Evolutionary conservation across 176 grass and related monocot genomes (phyloP), one percentile per base, ranked within the genome.

Genomic region (Typha latifolia): DNA sequence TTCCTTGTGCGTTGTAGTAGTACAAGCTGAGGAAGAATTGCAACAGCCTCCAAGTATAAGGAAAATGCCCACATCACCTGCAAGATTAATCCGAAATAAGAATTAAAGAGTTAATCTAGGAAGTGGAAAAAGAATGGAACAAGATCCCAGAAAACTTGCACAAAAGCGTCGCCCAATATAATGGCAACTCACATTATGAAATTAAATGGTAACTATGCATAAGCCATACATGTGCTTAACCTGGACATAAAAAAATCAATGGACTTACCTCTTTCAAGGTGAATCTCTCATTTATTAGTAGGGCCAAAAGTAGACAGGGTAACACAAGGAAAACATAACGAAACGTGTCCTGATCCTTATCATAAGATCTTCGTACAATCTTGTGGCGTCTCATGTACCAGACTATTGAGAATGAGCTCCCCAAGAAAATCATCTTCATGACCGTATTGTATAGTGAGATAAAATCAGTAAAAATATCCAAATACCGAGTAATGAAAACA

Each of bases 21-120:
- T 43, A 99, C 89, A 62, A 99, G 80, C 59, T 99, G 94, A 80
- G 94, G 89, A 66, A 99, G 71, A 90, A 99, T 99, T 26, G 94
- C 94, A 13, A 99, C 86, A 47, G 94, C 86, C 82, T 99, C 94
- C 74, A 99, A 83, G 70, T 82, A 99, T 64, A 99, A 72, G 51
- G 89, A 99, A 81, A 99, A 99, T 74, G 94, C 72, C 89, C 94
- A 99, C 86, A 87, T 87, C 37, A 99, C 84, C 86, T 99, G 75
- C 49, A 52, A 74, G 31, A 16, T 12, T 62, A 48, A 64, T 73
- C 3, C 9, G 0, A 66, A 13, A 72, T 72, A 66, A 4, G 14
- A 62, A 47, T n/a, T 71, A 71, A 29, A 6, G 66, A 63, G 0
- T 48, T 24, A 19, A 59, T 59, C 1, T 19, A 21, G 53, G 20